phyloP scores from a whole-genome alignment of 441 rosid genomes.

The Sinapis alba region DNA sequence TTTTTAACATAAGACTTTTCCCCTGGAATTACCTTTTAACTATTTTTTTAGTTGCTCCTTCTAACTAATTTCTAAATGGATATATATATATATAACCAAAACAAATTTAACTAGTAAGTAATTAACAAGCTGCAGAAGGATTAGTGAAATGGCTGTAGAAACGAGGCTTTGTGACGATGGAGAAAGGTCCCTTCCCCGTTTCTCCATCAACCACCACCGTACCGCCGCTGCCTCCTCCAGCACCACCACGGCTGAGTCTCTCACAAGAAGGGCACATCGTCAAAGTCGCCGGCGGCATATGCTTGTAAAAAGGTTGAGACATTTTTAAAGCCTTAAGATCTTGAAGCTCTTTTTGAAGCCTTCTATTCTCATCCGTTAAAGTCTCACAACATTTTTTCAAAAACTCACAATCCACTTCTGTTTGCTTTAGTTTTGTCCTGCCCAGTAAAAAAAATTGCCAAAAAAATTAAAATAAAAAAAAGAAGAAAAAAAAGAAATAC shows the following conservation, averaged over 20 bases:
- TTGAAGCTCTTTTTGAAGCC: constrained; percentile 69
- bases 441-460: no score
- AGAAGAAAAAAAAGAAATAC: not conserved
- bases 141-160: constrained; percentile 71
- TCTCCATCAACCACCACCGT: constrained; percentile 33
- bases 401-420: constrained; percentile 70
- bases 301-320: constrained; percentile 76
- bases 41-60: no score
- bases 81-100: not conserved
- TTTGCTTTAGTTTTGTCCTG: constrained; percentile 83
- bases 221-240: constrained; percentile 28
- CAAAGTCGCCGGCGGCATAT: constrained; percentile 69
- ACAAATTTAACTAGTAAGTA: constrained; percentile 25
- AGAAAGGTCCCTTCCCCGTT: constrained; percentile 51
- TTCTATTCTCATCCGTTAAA: constrained; percentile 66
- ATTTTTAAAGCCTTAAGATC: constrained; percentile 71
- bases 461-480: not conserved
- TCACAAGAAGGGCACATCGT: constrained; percentile 81
- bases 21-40: constrained; percentile 17
- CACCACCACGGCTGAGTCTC: constrained; percentile 51
- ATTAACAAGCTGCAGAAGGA: constrained; percentile 87
- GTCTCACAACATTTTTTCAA: constrained; percentile 69
- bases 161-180: constrained; percentile 64
- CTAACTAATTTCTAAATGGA: constrained; percentile 26
- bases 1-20: constrained; percentile 16